Evolutionary conservation across 345 rosid genomes (phyloP).

Genomic region (Erysimum cheiranthoides): DNA sequence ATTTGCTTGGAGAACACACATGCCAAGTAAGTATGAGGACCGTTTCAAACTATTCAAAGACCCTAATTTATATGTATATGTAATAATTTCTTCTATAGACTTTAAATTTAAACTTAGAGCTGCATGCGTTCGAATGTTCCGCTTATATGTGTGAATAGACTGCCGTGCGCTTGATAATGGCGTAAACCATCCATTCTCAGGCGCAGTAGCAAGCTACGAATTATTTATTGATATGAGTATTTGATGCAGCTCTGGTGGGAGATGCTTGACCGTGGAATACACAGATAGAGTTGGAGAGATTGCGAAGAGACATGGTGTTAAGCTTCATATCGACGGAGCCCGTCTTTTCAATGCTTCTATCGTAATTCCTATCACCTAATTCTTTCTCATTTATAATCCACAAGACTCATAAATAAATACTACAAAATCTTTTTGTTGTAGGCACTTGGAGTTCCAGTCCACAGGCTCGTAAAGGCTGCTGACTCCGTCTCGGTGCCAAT

Average conservation of each 20-base stretch:
- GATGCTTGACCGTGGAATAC: slow-evolving; percentile 78
- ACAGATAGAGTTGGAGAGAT: slow-evolving; percentile 75
- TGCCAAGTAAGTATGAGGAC: slow-evolving; percentile 62
- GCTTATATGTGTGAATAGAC: too few species aligned
- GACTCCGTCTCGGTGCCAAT: slow-evolving; percentile 75
- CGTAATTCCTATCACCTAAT: slow-evolving; percentile 45
- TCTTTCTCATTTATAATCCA: not conserved
- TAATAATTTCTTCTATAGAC: too few species aligned
- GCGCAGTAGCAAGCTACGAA: too few species aligned
- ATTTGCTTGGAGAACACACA: slow-evolving; percentile 96
- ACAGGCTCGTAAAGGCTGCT: slow-evolving; percentile 80
- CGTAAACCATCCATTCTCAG: too few species aligned
- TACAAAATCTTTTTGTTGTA: slow-evolving; percentile 20
- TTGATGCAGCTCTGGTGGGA: slow-evolving; percentile 77
- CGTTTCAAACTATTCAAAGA: too few species aligned
- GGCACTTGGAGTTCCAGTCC: slow-evolving; percentile 91
- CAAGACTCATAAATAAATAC: not conserved
- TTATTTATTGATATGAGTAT: too few species aligned
- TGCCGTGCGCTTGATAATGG: too few species aligned
- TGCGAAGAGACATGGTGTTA: slow-evolving; percentile 81
- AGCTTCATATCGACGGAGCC: slow-evolving; percentile 97
- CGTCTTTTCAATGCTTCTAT: slow-evolving; percentile 91
- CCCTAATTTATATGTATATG: too few species aligned
- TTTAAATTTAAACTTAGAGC: too few species aligned
- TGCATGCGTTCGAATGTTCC: too few species aligned